Evolutionary conservation across 2,329 filamentous ascomycete genomes (phyloP).

Genomic region (Dactylellina parvicollis): DNA sequence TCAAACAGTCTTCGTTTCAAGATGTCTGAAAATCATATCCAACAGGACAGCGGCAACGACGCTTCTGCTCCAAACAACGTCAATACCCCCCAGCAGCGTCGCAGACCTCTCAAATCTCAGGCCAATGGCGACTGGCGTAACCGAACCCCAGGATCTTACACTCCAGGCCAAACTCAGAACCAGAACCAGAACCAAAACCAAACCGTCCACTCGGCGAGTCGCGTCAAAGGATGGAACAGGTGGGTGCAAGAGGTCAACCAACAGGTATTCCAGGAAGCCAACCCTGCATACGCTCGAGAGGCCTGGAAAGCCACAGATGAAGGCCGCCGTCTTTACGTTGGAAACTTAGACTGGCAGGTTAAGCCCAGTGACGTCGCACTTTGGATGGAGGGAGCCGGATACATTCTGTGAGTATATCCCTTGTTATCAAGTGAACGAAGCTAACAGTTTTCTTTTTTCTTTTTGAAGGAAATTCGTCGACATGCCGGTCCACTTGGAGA

Average conservation of each 20-base stretch:
- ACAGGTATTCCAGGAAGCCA: conserved; percentile 5
- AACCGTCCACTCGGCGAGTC: neutral
- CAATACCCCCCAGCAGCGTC: neutral
- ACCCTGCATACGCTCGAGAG: neutral
- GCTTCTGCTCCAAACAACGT: neutral
- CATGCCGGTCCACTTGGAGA: conserved; percentile 16
- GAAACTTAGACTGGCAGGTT: conserved; percentile 28
- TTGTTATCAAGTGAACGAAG: neutral
- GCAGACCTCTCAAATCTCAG: neutral
- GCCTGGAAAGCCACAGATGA: conserved; percentile 21
- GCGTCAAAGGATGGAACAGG: conserved; percentile 17
- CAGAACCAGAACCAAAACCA: neutral
- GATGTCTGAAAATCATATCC: neutral
- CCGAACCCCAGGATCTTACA: neutral
- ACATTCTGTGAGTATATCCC: conserved; percentile 1
- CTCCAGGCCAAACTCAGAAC: too few species aligned
- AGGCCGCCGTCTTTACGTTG: conserved; percentile 36
- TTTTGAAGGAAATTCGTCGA: conserved; percentile 14
- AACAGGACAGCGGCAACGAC: neutral
- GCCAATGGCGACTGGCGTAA: conserved; percentile 9
- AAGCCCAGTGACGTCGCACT: conserved; percentile 32
- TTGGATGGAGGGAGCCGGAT: conserved; percentile 46
- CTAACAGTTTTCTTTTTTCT: neutral
- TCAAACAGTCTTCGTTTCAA: neutral
- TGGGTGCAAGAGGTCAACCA: conserved; percentile 16